Evolutionary conservation across 768 basidiomycete species (phyloP), one percentile per base, ranked within the genome.

Genomic region (Gloeostereum incarnatum): DNA sequence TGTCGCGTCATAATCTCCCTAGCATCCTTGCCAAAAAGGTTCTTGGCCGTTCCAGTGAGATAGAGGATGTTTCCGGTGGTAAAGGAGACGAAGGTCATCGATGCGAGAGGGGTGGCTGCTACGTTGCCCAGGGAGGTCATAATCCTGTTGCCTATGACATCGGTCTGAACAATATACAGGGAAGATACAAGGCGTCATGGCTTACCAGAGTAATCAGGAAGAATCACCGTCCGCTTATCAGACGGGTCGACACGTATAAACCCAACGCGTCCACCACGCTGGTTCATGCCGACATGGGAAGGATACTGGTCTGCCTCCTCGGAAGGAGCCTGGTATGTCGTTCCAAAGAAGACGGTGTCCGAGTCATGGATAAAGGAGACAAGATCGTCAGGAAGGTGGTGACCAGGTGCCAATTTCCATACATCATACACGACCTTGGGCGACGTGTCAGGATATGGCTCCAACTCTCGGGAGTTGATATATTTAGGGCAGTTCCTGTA

Each of bases 401-500:
- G 68, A 7, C 46, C 45, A 0, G 47, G 19, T 3, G 49, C 42
- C 3, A 80, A 40, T 13, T 63, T 41, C 1, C 52, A 45, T 3
- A 55, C 42, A 36, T 63, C 49, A 39, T 70, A 47, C 1, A 48
- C 47, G 16, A 79, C 52, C 2, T 40, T 49, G 0, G 75, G 66
- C n/a, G 52, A 41, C 2, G 64, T 61, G 14, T 60, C 40, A 0
- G 63, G 49, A 42, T 65, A 53, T 1, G 75, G 59, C n/a, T 58
- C 49, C 6, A 81, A 56, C 9, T 75, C 63, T 9, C 76, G 69
- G 26, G 70, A 50, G 35, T 66, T 77, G 48, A 81, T 81, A 42
- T 82, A 82, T 47, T 81, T 82, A 8, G 79, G 80, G 49, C 78
- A 81, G 41, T 79, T 79, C 31, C 80, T 80, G 32, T n/a, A 22